Base-by-base conservation (phyloP, 371 early-diverging fungal genomes). In the Mortierella sp. region DNA sequence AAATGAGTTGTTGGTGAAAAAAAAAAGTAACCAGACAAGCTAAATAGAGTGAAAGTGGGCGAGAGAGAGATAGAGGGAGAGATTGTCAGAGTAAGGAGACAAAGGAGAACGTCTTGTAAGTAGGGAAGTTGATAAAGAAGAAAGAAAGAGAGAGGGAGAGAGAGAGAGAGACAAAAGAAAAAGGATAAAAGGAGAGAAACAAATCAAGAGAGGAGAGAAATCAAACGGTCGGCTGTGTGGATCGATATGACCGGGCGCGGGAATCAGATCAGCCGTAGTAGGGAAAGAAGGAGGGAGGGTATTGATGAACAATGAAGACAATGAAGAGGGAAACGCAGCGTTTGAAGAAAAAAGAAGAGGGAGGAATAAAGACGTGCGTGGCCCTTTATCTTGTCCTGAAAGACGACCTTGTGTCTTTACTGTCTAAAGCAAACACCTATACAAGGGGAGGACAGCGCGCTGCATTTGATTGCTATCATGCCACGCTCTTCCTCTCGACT, bases 151-250 rank as follows among this genome's bases (percentile, higher is more conserved):
- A 72, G 31, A 10, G 11, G 24, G 34, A 47, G 28, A 24, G 42
- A 21, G 4, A 9, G 58, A 38, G 57, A 8, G 48, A 26, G 31
- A 74, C 21, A 24, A n/a, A n/a, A n/a, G n/a, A n/a, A n/a, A n/a
- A n/a, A n/a, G n/a, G n/a, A n/a, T n/a, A n/a, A n/a, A 63, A 48
- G 57, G 44, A 52, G 48, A 58, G 58, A 70, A 38, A 50, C n/a
- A 44, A 70, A 70, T 38, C n/a, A 63, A 42, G 52, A 19, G 58
- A 38, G 31, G 58, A 38, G 13, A 13, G 50, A 26, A 72, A 52
- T 45, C 57, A 68, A 58, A 38, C 10, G 60, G 34, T 28, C 44
- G 65, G 13, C 21, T 45, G 38, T 52, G 45, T 21, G 11, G n/a
- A 55, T 68, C 45, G 48, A 42, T 21, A 31, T 16, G 34, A 34